Evolutionary conservation across 345 rosid species (phyloP), one percentile per base, ranked within the genome.

Genomic region (Excoecaria agallocha): DNA sequence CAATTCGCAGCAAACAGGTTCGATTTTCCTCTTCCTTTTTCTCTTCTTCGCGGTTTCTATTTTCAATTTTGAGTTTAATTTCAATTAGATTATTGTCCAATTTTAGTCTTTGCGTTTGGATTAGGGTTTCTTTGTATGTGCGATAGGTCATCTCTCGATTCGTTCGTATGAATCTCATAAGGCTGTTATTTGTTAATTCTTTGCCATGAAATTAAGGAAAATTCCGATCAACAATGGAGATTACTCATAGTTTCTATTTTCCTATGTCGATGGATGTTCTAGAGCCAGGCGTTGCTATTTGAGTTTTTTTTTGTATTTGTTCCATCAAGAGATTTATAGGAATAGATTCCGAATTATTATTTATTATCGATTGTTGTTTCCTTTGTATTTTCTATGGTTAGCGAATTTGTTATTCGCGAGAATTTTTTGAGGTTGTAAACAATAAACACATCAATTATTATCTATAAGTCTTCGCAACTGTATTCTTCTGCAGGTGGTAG

Each of bases 1-100:
- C 66, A 82, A 60, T 72, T 49, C 90, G 43, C 88, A 83, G 15
- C 86, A 75, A 63, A 58, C 83, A 80, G 93, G 93, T 89, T 62
- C 15, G 13, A 38, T 64, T 38, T 25, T 56, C 17, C 22, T 68
- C 55, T 70, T 20, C 30, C 35, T 51, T 45, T 8, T 8, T 4
- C 17, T n/a, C 3, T 43, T 6, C 11, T 64, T 17, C 6, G 17
- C 43, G 20, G 8, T 9, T 19, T 48, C 30, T 13, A 6, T 9
- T 39, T 64, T 64, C 24, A 3, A 30, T 30, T 30, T 30, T 30
- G 30, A 30, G 30, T 30, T 30, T 30, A 30, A 30, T 30, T 30
- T 30, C 30, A 30, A 30, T 30, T 30, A 30, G 30, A 30, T 30
- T 17, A 8, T 49, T 30, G 13, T 35, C 30, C 3, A 12, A 17